Evolutionary conservation across 2,329 filamentous ascomycete genomes (phyloP).

Genomic region (Fusarium sp.): DNA sequence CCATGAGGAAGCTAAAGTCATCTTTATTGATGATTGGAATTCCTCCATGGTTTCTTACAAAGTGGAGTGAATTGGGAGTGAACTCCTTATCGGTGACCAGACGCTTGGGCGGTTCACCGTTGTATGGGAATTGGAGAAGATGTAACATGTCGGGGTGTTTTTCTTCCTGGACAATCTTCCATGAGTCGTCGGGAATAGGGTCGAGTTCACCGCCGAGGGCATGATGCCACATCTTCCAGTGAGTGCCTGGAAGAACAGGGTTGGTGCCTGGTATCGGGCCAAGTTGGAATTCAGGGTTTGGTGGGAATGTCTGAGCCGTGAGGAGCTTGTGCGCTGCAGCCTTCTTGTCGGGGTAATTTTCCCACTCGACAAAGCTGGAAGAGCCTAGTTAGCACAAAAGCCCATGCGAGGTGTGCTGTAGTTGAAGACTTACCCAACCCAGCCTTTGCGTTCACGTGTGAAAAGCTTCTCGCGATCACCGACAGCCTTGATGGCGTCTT

Average conservation of each 20-base stretch:
- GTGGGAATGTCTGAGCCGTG: constrained; percentile 45
- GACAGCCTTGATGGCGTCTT: constrained; percentile 56
- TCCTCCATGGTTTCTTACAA: constrained; percentile 79
- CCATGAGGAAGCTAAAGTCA: constrained; percentile 66
- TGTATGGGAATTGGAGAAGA: constrained; percentile 73
- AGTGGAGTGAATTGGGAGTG: constrained; percentile 71
- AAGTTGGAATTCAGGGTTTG: constrained; percentile 68
- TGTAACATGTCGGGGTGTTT: constrained; percentile 73
- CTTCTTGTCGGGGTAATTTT: constrained; percentile 77
- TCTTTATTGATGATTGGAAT: constrained; percentile 74
- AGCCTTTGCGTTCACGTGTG: constrained; percentile 50
- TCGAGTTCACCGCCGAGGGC: constrained; percentile 58
- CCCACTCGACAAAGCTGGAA: constrained; percentile 74
- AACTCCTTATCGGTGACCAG: constrained; percentile 68
- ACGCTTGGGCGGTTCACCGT: constrained; percentile 71
- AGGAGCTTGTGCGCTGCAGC: constrained; percentile 67
- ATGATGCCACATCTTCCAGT: constrained; percentile 71
- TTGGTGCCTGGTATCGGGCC: constrained; percentile 68
- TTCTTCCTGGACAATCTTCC: constrained; percentile 67
- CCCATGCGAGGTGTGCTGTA: too few relatives aligned
- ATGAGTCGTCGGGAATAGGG: constrained; percentile 68
- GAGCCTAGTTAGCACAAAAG: not conserved
- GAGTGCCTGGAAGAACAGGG: constrained; percentile 67
- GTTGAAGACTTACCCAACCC: constrained; percentile 49
- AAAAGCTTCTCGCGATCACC: constrained; percentile 53